A percentile compares a stretch with the other conserved stretches of the same genome.
Conservation (phyloP, 2,329 filamentous ascomycete genomes). For the Colletotrichum sojae region DNA sequence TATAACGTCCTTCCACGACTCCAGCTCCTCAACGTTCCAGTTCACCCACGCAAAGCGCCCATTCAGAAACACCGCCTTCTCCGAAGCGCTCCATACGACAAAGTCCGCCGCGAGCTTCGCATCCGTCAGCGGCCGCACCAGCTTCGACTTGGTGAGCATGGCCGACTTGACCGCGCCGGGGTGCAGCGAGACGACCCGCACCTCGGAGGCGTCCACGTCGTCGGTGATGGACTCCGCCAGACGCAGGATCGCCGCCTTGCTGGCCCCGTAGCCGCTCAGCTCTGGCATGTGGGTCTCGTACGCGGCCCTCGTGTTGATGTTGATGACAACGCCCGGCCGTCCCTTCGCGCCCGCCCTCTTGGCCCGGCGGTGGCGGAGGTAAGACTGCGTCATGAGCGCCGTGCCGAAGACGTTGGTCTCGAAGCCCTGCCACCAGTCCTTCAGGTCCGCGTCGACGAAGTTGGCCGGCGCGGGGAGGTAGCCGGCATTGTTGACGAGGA, state of each 20-base stretch:
- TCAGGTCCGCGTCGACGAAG: constrained; percentile 16
- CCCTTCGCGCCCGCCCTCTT: background rate
- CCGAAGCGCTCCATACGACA: constrained; percentile 47
- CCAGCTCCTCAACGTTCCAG: constrained; percentile 52
- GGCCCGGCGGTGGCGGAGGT: constrained; percentile 18
- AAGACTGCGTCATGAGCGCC: constrained; percentile 14
- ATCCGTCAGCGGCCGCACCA: constrained; percentile 12
- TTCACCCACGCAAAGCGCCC: constrained; percentile 51
- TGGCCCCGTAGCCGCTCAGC: constrained; percentile 80
- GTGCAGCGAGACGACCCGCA: constrained; percentile 17
- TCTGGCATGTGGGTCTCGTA: constrained; percentile 41
- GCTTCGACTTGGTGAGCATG: constrained; percentile 19
- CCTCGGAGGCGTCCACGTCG: constrained; percentile 55
- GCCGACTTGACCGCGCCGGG: constrained; percentile 26
- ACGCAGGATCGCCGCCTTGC: constrained; percentile 81
- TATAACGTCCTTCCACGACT: constrained; percentile 8
- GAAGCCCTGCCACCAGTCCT: constrained; percentile 29
- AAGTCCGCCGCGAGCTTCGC: constrained; percentile 48
- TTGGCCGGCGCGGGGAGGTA: constrained; percentile 8
- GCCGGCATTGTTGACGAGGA: constrained; percentile 22
- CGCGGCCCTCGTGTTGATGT: constrained; percentile 25
- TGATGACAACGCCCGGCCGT: constrained; percentile 12
- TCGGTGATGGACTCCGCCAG: constrained; percentile 77
- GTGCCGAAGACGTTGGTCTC: constrained; percentile 28
- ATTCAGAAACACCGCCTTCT: constrained; percentile 51